Percentiles rank a stretch among this genome's conserved stretches.
Evolutionary conservation across 2,329 filamentous ascomycete genomes (phyloP).

Genomic region (Torrubiella hemipterigena): DNA sequence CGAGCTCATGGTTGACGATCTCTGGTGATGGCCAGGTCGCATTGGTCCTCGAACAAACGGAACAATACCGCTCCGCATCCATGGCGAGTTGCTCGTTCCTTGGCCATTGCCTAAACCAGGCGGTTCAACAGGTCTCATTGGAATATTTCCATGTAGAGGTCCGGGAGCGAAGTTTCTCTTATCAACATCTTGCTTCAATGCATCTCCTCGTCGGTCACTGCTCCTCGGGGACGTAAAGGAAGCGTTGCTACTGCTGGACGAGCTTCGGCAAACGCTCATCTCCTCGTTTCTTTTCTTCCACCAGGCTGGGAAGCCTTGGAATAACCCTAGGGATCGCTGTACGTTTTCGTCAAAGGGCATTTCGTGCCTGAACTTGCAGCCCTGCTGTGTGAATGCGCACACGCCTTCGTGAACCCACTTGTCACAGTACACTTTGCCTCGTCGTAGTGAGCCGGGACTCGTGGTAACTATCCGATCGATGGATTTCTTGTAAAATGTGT

Average conservation of each 20-base stretch:
- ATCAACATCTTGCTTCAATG: no score
- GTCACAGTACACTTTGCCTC: constrained; percentile 66
- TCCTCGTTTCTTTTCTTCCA: constrained; percentile 44
- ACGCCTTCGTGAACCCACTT: constrained; percentile 82
- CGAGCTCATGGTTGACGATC: no score
- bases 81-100: no score
- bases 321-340: constrained; percentile 59
- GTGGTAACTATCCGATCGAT: constrained; percentile 21
- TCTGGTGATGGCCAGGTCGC: no score
- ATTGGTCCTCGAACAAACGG: constrained; percentile 4
- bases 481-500: no score
- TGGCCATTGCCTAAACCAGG: no score
- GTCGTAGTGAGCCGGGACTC: constrained; percentile 27
- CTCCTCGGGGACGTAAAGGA: no score
- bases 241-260: constrained; percentile 12
- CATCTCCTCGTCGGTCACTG: no score
- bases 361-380: constrained; percentile 82
- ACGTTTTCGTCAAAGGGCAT: constrained; percentile 63
- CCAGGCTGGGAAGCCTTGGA: constrained; percentile 49
- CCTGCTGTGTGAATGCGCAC: constrained; percentile 75
- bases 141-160: no score
- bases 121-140: no score
- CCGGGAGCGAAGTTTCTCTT: no score
- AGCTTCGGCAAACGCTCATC: no score
- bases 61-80: constrained; percentile 8